Evolutionary conservation across 177 flowering plant genomes (phyloP).

Genomic region (Vitis hybrid): DNA sequence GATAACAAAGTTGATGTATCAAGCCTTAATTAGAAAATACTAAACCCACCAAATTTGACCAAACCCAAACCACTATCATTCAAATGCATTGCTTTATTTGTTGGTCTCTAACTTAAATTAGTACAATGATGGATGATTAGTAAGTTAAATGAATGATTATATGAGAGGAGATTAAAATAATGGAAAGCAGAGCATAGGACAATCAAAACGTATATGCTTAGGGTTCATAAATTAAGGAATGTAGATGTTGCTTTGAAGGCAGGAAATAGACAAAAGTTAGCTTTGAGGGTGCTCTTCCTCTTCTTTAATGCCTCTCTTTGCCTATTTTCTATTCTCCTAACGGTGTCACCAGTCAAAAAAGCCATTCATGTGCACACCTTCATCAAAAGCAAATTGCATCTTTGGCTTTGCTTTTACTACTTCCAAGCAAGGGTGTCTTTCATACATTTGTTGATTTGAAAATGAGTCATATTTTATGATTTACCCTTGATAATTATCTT

Average conservation of each 20-base stretch:
- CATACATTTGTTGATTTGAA: too few species aligned
- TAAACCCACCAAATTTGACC: too few species aligned
- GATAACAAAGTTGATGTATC: too few species aligned
- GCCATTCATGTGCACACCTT: neutral
- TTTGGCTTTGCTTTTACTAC: neutral
- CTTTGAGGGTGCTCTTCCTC: neutral
- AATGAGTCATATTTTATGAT: too few species aligned
- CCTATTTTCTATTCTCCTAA: neutral
- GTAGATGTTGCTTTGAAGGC: constrained; percentile 1
- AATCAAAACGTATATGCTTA: neutral
- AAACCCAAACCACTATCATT: too few species aligned
- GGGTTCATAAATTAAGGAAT: neutral
- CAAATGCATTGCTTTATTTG: too few species aligned
- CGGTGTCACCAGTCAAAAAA: neutral
- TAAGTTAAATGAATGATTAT: too few species aligned
- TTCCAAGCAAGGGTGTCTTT: neutral
- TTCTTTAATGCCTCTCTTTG: neutral
- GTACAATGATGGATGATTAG: too few species aligned
- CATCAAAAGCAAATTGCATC: neutral
- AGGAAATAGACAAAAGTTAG: constrained; percentile 1
- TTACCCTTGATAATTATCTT: too few species aligned
- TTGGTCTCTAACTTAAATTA: too few species aligned
- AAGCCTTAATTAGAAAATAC: too few species aligned
- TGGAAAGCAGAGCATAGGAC: neutral
- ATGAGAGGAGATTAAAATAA: neutral